Evolutionary conservation across 495 filamentous ascomycete genomes (phyloP), one percentile per base, ranked within the genome.

Genomic region (Xylaria palmicola): DNA sequence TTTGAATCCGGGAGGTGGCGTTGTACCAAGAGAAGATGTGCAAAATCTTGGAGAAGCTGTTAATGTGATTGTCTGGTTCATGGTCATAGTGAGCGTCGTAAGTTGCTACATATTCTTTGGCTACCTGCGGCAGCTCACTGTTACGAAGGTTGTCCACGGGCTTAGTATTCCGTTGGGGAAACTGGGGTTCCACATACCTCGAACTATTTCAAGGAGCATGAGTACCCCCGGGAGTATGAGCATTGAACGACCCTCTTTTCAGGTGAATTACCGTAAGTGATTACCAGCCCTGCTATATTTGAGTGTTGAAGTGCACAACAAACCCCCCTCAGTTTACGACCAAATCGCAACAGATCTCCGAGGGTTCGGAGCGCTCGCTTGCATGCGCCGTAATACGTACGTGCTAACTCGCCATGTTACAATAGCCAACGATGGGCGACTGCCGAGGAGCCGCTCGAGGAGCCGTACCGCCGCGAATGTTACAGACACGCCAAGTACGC

Each of bases 91-190:
- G 72, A 94, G 90, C 64, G 91, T 96, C 66, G 91, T 92, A 75
- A 83, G 90, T 83, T 17, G 1, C 24, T 19, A 47, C 44, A 4
- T 44, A 17, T 36, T 26, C 13, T 17, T 19, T n/a, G n/a, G 8
- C 29, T 40, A 0, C 26, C 2, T n/a, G 22, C 39, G 6, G 10
- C n/a, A 15, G 20, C 50, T 61, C 1, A 61, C 61, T 27, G 12
- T 50, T 48, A 27, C 32, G 17, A 37, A 93, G 90, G 78, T 94
- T 59, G 90, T 95, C 13, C 92, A 97, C 63, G 91, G 92, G 12
- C 81, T 97, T 17, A 92, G 86, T 30, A 90, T 97, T 20, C 91
- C 92, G 0, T 65, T 95, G 4, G 91, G 89, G 1, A 96, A 96
- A 72, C 78, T 92, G 0, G 91, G 92, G 2, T 87, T 92, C 67